Evolutionary conservation across 2,329 filamentous ascomycete species (phyloP).

Genomic region (Paecilomyces sp.): DNA sequence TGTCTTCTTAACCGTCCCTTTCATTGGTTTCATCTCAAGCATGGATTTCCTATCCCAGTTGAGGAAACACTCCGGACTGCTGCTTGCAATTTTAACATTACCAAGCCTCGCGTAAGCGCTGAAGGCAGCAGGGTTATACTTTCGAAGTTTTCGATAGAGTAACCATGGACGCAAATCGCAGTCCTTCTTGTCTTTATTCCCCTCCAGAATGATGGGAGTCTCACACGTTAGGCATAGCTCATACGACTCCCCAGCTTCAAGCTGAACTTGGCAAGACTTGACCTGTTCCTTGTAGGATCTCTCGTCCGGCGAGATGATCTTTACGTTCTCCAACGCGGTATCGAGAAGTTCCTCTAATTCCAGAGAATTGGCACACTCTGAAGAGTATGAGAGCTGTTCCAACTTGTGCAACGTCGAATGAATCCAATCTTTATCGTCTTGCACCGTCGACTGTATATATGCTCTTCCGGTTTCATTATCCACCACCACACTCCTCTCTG

Average conservation of each 20-base stretch:
- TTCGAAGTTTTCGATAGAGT: constrained; percentile 63
- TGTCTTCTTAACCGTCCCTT: constrained; percentile 85
- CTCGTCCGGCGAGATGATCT: constrained; percentile 29
- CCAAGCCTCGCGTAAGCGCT: constrained; percentile 72
- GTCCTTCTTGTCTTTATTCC: constrained; percentile 11
- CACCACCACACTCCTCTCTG: constrained; percentile 68
- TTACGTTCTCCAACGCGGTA: constrained; percentile 21
- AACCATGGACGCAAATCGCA: constrained; percentile 51
- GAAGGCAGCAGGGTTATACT: constrained; percentile 73
- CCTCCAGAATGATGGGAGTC: constrained; percentile 51
- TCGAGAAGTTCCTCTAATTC: constrained; percentile 16
- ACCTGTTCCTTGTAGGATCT: constrained; percentile 60
- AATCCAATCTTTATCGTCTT: constrained; percentile 34
- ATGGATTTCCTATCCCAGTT: constrained; percentile 50
- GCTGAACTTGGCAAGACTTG: constrained; percentile 60
- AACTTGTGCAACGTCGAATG: constrained; percentile 21
- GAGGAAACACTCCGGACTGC: constrained; percentile 85
- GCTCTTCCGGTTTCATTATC: constrained; percentile 59
- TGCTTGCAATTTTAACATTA: constrained; percentile 65
- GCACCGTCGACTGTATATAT: constrained; percentile 62
- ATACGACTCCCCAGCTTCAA: constrained; percentile 74
- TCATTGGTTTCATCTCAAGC: constrained; percentile 76
- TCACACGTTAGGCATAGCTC: constrained; percentile 78
- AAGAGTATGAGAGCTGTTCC: constrained; percentile 9
- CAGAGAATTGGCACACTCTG: constrained; percentile 1